Base-by-base conservation (phyloP, 495 filamentous ascomycete species). In the Monascus purpureus region DNA sequence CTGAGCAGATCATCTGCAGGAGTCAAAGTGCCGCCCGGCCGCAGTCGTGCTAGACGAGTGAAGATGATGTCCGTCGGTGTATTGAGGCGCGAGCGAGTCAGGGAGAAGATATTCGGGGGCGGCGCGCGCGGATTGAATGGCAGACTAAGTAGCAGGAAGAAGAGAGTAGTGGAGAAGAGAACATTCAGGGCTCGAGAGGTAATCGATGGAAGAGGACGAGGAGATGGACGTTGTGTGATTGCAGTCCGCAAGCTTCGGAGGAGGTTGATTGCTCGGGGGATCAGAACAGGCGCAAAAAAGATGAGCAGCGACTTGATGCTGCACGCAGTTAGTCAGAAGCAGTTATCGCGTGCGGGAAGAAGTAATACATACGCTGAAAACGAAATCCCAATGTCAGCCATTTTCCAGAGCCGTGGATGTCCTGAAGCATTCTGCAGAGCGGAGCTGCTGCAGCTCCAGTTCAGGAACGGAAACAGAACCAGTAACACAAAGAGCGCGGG, bases 51-150 rank as follows among this genome's bases (percentile, higher is more conserved):
- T 4, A 97, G 72, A 4, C 88, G 83, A 31, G 63, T 72, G 55
- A 95, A 93, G 48, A 97, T 69, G 24, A 88, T 75, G 48, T 93
- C 82, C 20, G 69, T 75, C 9, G 81, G 75, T 25, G 81, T 94
- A 41, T 85, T 83, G 9, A 94, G 66, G 25, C 87, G 82, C 27
- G 82, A 87, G 15, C 72, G 63, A 3, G 90, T 95, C 8, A 64
- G 47, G 15, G 46, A 38, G 71, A 95, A 94, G 53, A 95, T 63
- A 55, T 93, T 94, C 36, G 79, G 71, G 13, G 44, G 35, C 13
- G 60, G 59, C 11, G 59, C 54, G 34, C 55, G 55, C 1, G 84
- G 77, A 16, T 73, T 55, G 55, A 84, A 77, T 2, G 83, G 83
- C 11, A 92, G 60, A 25, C 77, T 75, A 29, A 63, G 60, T 25